These are phyloP conservation scores for Jackrogersella multiformis DNA, from an alignment of 495 filamentous ascomycete species.

Conservation along the genomic window DNA sequence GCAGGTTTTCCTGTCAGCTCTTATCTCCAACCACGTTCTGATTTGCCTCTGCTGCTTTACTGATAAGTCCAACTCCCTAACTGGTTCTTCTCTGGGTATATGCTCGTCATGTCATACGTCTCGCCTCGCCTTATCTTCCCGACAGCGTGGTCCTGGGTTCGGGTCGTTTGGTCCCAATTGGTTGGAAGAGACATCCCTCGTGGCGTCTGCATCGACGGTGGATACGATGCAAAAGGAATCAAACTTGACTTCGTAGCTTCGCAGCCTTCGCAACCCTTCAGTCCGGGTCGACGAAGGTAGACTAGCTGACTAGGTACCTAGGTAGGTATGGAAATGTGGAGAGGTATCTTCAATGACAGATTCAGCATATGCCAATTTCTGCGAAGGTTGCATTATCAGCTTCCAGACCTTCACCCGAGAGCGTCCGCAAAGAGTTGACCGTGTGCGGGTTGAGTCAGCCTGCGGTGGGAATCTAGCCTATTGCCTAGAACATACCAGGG, in stretches of 20 bases:
- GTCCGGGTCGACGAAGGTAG: neutral
- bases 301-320: too few species aligned
- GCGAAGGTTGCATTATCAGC: neutral
- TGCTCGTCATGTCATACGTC: conserved; percentile 13
- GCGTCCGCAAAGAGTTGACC: neutral
- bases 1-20: conserved; percentile 4
- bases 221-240: conserved; percentile 14
- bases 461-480: neutral
- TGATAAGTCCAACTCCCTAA: neutral
- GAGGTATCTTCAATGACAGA: neutral
- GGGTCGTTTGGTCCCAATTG: conserved; percentile 12
- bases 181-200: neutral
- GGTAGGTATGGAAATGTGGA: neutral
- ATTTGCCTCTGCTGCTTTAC: conserved; percentile 2
- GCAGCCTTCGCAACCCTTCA: conserved; percentile 24
- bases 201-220: conserved; percentile 4
- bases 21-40: neutral
- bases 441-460: neutral
- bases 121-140: conserved; percentile 22
- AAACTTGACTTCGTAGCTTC: conserved; percentile 7
- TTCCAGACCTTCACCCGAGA: neutral
- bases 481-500: neutral
- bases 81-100: conserved; percentile 1
- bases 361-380: neutral
- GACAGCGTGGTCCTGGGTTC: neutral